A percentile compares a stretch with the other conserved stretches of the same genome.
phyloP scores from a whole-genome alignment of 176 grass and related monocot species.

The Rhynchospora tenuis region DNA sequence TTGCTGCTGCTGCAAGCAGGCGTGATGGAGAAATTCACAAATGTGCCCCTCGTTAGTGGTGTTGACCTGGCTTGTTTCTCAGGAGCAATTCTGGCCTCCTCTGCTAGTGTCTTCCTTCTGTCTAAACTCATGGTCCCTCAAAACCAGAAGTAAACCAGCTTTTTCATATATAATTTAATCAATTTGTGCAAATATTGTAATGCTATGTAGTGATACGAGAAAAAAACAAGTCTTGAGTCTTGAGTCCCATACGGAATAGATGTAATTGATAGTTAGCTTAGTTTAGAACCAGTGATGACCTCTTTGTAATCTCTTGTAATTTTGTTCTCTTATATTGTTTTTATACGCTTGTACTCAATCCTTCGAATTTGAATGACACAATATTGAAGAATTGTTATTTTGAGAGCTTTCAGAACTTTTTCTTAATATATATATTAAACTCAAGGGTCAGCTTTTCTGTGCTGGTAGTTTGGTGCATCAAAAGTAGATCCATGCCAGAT shows the following conservation, averaged over 20 bases:
- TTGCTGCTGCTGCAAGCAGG: conserved; percentile 68
- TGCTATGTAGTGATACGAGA: background rate
- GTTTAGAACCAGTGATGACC: background rate
- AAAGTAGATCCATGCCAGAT: background rate
- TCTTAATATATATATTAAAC: background rate
- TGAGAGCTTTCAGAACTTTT: background rate
- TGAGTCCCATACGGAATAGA: background rate
- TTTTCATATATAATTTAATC: background rate
- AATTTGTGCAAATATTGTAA: background rate
- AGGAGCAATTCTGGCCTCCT: conserved; percentile 57
- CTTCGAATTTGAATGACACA: background rate
- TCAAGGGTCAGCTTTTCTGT: background rate
- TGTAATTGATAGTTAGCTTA: background rate
- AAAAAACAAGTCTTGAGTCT: background rate
- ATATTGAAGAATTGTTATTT: background rate
- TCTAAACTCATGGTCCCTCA: conserved; percentile 33
- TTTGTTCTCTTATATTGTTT: background rate
- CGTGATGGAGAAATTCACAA: conserved; percentile 73
- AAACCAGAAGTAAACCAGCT: conserved; percentile 9
- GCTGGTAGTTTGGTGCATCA: background rate
- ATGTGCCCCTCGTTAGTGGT: conserved; percentile 47
- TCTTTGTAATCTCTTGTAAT: conserved; percentile 4
- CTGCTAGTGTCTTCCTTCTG: conserved; percentile 68
- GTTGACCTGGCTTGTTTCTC: conserved; percentile 74
- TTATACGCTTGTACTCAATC: background rate